phyloP scores from a whole-genome alignment of 2,329 filamentous ascomycete genomes.

The Fusarium pilosicola region DNA sequence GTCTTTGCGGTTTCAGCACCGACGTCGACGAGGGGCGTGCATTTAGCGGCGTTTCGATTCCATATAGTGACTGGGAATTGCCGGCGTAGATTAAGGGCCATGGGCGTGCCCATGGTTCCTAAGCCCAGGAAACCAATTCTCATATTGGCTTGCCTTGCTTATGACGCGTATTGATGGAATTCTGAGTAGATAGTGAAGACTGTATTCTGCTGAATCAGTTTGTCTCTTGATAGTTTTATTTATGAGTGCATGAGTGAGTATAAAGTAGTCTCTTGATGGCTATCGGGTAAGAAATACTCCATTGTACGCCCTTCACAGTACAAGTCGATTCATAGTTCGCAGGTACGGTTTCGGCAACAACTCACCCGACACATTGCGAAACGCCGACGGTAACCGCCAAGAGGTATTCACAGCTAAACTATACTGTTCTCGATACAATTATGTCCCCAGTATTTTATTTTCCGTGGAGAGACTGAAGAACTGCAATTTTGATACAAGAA shows the following conservation, averaged over 20 bases:
- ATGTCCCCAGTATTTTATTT: fast-evolving
- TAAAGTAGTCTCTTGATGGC: no score
- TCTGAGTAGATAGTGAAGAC: not conserved
- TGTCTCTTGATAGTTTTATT: fast-evolving
- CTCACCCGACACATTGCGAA: not conserved
- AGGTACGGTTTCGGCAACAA: not conserved
- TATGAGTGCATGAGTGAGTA: no score
- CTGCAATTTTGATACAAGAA: not conserved
- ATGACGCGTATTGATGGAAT: fast-evolving
- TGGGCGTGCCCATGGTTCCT: not conserved
- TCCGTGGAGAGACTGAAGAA: no score
- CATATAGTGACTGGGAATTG: not conserved
- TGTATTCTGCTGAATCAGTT: fast-evolving
- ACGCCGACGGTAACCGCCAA: not conserved
- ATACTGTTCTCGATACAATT: not conserved
- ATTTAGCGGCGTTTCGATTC: not conserved
- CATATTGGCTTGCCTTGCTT: fast-evolving
- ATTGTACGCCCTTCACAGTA: not conserved
- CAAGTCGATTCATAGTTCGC: not conserved
- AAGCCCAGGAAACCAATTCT: not conserved
- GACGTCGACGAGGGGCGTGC: fast-evolving
- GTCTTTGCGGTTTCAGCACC: not conserved
- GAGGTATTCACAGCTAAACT: not conserved
- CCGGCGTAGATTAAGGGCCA: not conserved
- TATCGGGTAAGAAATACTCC: no score